Evolutionary conservation across 148 eudicot species (phyloP), one percentile per base, ranked within the genome.

Genomic region (Polygonum aviculare): DNA sequence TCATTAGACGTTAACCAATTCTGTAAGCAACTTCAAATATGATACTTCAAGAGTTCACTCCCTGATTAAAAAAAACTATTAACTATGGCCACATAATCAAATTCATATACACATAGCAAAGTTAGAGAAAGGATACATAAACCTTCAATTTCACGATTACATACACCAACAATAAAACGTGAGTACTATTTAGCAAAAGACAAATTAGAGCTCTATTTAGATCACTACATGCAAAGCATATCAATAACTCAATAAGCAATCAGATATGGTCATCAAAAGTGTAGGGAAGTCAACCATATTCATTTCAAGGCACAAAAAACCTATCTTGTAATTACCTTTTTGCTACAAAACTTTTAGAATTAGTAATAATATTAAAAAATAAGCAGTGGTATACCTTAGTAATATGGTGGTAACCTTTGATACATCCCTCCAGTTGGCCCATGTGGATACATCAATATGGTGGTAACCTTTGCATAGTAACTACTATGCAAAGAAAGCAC

Each of bases 351-450:
- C 0, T 19, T 55, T 19, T 26, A 55, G 22, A 19, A 55, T 3
- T n/a, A 59, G 2, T 47, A 47, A 1, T 47, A 12, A 1, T 47
- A 47, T 50, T 50, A n/a, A 12, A 4, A n/a, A 50, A 50, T 50
- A 12, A 4, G 54, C 1, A 50, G 18, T 50, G 1, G 38, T 62
- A 62, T 86, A 93, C 98, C 98, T 91, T 81, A 90, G 75, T 86
- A 92, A 78, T 90, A 90, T 54, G 96, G 97, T 18, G 95, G 98
- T 85, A 85, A 81, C 57, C 96, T 87, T 76, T 85, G 97, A 74
- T 89, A 92, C 90, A 86, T 84, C 59, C 89, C 89, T 60, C 90
- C 83, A 45, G 90, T 85, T 15, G 97, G 97, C 55, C 82, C 86
- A 74, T 93, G 88, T 41, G 95, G 91, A 65, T n/a, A n/a, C n/a